Evolutionary conservation across 2,329 filamentous ascomycete species (phyloP).

Genomic region (Berkeleyomyces rouxiae): DNA sequence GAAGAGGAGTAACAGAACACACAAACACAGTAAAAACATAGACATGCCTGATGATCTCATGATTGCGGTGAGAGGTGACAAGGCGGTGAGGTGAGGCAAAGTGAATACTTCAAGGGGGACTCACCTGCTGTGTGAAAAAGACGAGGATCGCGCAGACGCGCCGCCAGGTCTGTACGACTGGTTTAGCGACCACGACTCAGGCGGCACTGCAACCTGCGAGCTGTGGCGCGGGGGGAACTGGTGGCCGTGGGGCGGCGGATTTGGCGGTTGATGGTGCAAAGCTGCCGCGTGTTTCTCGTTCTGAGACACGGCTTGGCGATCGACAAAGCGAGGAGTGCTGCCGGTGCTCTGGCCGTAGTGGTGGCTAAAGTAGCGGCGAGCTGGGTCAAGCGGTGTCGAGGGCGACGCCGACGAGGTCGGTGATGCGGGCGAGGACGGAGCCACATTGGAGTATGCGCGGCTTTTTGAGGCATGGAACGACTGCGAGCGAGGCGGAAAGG

Average conservation of each 20-base stretch:
- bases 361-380: slow-evolving; percentile 8
- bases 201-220: slow-evolving; percentile 1
- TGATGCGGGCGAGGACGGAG: slow-evolving; percentile 5
- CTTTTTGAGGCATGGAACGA: slow-evolving; percentile 9
- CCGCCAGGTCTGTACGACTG: background rate
- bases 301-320: background rate
- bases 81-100: too few species aligned
- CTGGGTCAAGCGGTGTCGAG: background rate
- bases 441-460: background rate
- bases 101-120: background rate
- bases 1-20: background rate
- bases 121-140: slow-evolving; percentile 9
- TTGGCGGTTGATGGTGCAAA: background rate
- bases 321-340: background rate
- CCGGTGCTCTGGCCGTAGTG: slow-evolving; percentile 2
- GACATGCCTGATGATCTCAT: too few species aligned
- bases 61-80: too few species aligned
- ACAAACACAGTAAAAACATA: background rate
- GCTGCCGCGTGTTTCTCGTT: background rate
- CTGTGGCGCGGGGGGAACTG: slow-evolving; percentile 9
- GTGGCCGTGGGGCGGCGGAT: background rate
- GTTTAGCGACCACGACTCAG: slow-evolving; percentile 5
- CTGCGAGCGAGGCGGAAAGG: slow-evolving; percentile 9
- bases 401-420: slow-evolving; percentile 6
- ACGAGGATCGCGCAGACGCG: slow-evolving; percentile 6